Evolutionary conservation across 1,284 basidiomycete species (phyloP).

Genomic region (Irpex sp.): DNA sequence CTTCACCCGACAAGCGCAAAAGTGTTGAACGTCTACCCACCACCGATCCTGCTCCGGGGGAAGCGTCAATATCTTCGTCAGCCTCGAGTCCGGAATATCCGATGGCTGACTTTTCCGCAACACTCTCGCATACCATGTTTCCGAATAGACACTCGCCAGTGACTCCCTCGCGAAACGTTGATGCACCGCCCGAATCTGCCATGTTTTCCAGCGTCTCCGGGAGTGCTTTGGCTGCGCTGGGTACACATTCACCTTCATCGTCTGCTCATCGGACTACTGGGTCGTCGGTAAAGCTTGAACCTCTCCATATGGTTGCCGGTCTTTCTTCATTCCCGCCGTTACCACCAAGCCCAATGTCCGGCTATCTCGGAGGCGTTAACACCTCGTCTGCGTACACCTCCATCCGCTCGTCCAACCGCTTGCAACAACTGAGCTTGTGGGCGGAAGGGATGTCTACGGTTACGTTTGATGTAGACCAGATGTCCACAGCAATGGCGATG

Average conservation of each 20-base stretch:
- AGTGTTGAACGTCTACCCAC: slow-evolving; percentile 10
- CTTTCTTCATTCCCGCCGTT: slow-evolving; percentile 25
- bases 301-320: slow-evolving; percentile 25
- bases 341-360: slow-evolving; percentile 18
- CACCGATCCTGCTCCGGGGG: slow-evolving; percentile 13
- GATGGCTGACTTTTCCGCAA: slow-evolving; percentile 2
- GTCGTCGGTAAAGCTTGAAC: slow-evolving; percentile 26
- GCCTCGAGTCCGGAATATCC: slow-evolving; percentile 9
- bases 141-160: slow-evolving; percentile 3
- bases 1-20: slow-evolving; percentile 21
- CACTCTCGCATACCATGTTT: background rate
- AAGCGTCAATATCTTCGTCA: slow-evolving; percentile 18
- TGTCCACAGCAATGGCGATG: slow-evolving; percentile 30
- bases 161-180: background rate
- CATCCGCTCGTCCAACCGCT: slow-evolving; percentile 17
- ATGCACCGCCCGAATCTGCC: background rate
- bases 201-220: slow-evolving; percentile 6
- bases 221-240: slow-evolving; percentile 9
- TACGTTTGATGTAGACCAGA: slow-evolving; percentile 48
- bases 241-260: slow-evolving; percentile 13
- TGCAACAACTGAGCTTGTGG: slow-evolving; percentile 35
- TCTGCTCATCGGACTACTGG: slow-evolving; percentile 11
- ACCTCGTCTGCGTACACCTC: slow-evolving; percentile 5
- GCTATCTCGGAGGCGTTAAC: slow-evolving; percentile 7
- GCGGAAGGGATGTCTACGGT: slow-evolving; percentile 67